These are phyloP conservation scores for Fimicolochytrium jonesii DNA, from an alignment of 192 early-diverging fungal genomes.

Conservation along the genomic window DNA sequence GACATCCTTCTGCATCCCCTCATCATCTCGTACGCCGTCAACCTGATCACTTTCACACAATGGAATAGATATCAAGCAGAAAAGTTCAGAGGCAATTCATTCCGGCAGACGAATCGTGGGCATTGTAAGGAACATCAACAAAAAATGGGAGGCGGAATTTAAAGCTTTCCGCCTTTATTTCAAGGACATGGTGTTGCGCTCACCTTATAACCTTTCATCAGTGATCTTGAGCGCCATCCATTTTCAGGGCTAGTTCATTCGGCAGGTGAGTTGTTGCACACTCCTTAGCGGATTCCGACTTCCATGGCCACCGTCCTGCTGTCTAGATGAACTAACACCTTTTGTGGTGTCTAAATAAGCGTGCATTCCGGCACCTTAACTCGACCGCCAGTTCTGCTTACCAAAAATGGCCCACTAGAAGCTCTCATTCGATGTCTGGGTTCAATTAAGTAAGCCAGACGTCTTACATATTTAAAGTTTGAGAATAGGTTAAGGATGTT, in stretches of 20 bases:
- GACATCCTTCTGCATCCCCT: too few relatives aligned
- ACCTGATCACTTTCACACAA: too few relatives aligned
- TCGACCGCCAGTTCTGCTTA: constrained; percentile 80
- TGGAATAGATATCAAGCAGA: too few relatives aligned
- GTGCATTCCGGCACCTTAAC: too few relatives aligned
- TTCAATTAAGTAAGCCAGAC: constrained; percentile 66
- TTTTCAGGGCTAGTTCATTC: constrained; percentile 70
- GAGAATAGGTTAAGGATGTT: constrained; percentile 77
- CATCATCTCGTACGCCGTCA: too few relatives aligned
- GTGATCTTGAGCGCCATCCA: constrained; percentile 78
- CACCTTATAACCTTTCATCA: too few relatives aligned
- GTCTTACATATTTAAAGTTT: constrained; percentile 83
- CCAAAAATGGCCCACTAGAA: constrained; percentile 88
- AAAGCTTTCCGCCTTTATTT: too few relatives aligned
- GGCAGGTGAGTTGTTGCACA: constrained; percentile 63
- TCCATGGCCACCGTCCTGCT: constrained; percentile 82
- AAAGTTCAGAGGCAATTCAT: too few relatives aligned
- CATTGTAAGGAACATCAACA: too few relatives aligned
- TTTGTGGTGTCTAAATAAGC: constrained; percentile 77
- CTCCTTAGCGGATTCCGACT: constrained; percentile 79
- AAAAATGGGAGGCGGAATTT: too few relatives aligned
- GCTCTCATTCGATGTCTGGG: constrained; percentile 66
- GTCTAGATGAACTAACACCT: constrained; percentile 77
- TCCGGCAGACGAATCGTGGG: too few relatives aligned
- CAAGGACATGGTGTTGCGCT: too few relatives aligned